phyloP scores from a whole-genome alignment of 1,284 basidiomycete genomes.

The Phlebopus sp. region DNA sequence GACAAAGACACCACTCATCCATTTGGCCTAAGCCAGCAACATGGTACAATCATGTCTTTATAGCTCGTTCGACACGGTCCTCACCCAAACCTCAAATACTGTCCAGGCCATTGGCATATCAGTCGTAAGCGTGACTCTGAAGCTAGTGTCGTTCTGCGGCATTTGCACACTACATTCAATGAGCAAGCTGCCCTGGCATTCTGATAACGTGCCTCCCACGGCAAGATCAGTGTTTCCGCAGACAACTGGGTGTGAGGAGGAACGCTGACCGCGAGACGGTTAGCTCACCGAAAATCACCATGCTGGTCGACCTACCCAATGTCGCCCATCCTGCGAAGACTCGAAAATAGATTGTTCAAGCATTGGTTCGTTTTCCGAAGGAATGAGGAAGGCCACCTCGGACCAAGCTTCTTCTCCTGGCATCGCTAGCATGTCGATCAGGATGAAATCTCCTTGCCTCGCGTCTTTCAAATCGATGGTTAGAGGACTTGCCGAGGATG shows the following conservation, averaged over 20 bases:
- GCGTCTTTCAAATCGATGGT: conserved; percentile 26
- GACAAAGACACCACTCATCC: too few species aligned
- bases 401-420: conserved; percentile 21
- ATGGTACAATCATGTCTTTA: neutral
- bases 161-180: conserved; percentile 37
- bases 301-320: conserved; percentile 40
- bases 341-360: conserved; percentile 39
- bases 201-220: neutral
- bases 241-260: conserved; percentile 15
- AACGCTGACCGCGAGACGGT: conserved; percentile 8
- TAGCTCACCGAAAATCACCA: neutral
- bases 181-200: conserved; percentile 6
- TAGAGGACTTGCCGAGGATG: neutral
- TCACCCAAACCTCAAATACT: conserved; percentile 48
- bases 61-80: conserved; percentile 14
- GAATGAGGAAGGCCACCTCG: conserved; percentile 47
- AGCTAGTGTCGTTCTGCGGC: conserved; percentile 26
- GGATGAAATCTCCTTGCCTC: conserved; percentile 44
- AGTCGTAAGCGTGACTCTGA: conserved; percentile 34
- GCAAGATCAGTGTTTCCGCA: conserved; percentile 5
- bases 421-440: conserved; percentile 40
- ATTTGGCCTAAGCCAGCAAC: too few species aligned
- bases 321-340: conserved; percentile 35
- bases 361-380: conserved; percentile 37
- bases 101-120: conserved; percentile 39